Evolutionary conservation across 2,329 filamentous ascomycete genomes (phyloP), one percentile per base, ranked within the genome.

Genomic region (Coniochaeta prunicola): DNA sequence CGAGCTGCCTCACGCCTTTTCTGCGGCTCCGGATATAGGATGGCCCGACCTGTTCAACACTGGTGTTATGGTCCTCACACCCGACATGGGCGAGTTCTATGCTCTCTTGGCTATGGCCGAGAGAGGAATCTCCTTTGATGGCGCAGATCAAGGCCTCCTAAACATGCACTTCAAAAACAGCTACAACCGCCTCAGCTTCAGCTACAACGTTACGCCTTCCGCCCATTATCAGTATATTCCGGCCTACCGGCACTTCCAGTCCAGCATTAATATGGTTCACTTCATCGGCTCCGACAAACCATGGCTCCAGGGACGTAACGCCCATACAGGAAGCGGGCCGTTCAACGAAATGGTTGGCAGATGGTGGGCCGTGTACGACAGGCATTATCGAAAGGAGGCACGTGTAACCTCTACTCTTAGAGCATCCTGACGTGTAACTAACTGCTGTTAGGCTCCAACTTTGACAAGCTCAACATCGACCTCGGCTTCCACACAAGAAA

Each of bases 31-130:
- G 33, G 94, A 99, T 73, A 92, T 97, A 67, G 94, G 94, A 65
- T 99, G 94, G 94, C 94, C 94, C 34, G 94, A 99, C 75, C 84
- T 92, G 61, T 97, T 97, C 85, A 99, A 99, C 75, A 92, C 90
- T n/a, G 94, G 94, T 68, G 86, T 99, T 66, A 96, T 99, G 91
- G 91, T 92, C 36, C 75, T 99, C 60, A 88, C 82, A 17, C 94
- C 94, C 34, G 89, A 93, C 73, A 79, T 92, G 82, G 89, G 88
- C 59, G 92, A 96, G 65, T 97, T 92, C 74, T 88, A 91, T 74
- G 89, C 91, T 45, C 80, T 99, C 69, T 80, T 86, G 63, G 90
- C 90, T 63, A 86, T 97, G 80, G 92, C 94, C 28, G 84, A 92
- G 65, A 81, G 87, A 58, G 92, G 92, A 28, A 90, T 93, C 70